These are phyloP conservation scores for Papiliotrema nemorosa DNA, from an alignment of 1,284 basidiomycete species.

Conservation along the genomic window DNA sequence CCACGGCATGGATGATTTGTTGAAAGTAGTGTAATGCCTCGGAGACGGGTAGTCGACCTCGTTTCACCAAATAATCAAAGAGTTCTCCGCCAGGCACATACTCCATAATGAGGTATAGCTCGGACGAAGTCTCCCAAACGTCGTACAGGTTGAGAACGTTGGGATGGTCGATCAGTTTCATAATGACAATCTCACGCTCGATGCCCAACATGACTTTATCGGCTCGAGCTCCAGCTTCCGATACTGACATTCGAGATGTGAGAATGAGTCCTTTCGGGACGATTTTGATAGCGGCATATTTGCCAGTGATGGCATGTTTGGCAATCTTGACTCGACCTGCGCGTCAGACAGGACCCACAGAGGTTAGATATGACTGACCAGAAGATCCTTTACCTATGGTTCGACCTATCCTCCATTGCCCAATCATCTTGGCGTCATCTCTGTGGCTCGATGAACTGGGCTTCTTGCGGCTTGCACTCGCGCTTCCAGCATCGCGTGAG, in stretches of 20 bases:
- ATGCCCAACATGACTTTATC: constrained; percentile 86
- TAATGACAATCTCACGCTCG: constrained; percentile 96
- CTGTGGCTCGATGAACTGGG: constrained; percentile 1
- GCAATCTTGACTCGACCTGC: constrained; percentile 88
- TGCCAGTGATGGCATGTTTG: constrained; percentile 77
- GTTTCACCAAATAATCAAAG: constrained; percentile 87
- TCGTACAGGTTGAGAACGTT: constrained; percentile 94
- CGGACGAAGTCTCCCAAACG: constrained; percentile 76
- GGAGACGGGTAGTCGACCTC: constrained; percentile 69
- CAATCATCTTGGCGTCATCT: constrained; percentile 58
- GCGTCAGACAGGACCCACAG: background rate
- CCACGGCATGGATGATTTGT: constrained; percentile 89
- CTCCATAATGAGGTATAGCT: constrained; percentile 84
- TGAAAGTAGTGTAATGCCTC: constrained; percentile 95
- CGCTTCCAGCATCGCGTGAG: background rate
- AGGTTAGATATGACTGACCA: constrained; percentile 53
- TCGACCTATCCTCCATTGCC: constrained; percentile 89
- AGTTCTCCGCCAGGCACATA: constrained; percentile 97
- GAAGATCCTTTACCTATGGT: constrained; percentile 89
- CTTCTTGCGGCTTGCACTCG: constrained; percentile 3
- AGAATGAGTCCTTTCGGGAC: constrained; percentile 80
- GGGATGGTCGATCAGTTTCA: constrained; percentile 98
- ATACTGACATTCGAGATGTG: constrained; percentile 66
- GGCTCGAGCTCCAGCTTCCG: constrained; percentile 56
- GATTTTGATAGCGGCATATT: constrained; percentile 95